A percentile compares a stretch with the other conserved stretches of the same genome.
Evolutionary conservation across 208 protist species (phyloP).

Genomic region (Angomonas desouzai): DNA sequence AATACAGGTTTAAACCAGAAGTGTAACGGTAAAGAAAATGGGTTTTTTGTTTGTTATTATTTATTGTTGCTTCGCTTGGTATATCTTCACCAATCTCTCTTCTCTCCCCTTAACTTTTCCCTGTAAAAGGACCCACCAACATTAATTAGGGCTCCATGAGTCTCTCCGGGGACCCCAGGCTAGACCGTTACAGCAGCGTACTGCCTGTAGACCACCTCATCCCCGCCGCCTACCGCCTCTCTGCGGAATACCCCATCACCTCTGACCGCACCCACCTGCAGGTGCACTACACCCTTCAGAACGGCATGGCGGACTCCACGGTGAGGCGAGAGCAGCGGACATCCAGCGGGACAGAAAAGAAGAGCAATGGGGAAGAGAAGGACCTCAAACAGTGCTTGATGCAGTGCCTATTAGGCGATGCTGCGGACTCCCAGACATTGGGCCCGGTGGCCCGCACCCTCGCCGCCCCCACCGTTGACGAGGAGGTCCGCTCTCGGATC

Average conservation of each 20-base stretch:
- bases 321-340: conserved; percentile 10
- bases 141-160: no score
- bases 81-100: no score
- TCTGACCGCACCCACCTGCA: conserved; percentile 7
- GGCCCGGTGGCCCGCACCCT: conserved; percentile 18
- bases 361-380: conserved; percentile 12
- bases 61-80: no score
- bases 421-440: conserved; percentile 5
- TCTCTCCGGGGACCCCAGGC: neutral
- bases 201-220: conserved; percentile 26
- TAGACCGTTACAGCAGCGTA: neutral
- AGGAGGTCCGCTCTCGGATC: conserved; percentile 28
- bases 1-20: no score
- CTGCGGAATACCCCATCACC: neutral
- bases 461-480: conserved; percentile 14
- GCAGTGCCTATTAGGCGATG: conserved; percentile 29
- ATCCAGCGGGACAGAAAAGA: conserved; percentile 13
- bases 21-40: no score
- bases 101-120: no score
- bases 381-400: conserved; percentile 44
- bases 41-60: neutral
- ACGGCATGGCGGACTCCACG: conserved; percentile 5
- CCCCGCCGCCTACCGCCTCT: conserved; percentile 21
- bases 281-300: conserved; percentile 17
- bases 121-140: no score